Base-by-base conservation (phyloP, 2,329 filamentous ascomycete species). In the Alternaria sp. region DNA sequence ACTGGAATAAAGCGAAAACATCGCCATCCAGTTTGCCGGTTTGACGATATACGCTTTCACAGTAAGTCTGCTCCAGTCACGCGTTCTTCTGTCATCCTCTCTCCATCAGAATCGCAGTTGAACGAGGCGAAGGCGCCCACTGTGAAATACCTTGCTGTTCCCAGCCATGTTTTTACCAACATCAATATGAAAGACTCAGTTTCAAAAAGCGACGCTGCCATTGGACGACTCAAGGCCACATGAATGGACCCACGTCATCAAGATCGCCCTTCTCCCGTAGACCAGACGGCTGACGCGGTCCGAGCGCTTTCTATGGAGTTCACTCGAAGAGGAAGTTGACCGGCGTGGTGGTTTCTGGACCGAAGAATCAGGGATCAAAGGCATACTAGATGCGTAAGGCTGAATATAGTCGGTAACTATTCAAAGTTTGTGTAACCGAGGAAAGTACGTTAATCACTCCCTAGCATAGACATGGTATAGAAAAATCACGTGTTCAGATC, bases 21-120 rank as follows among this genome's bases (percentile, higher is more conserved):
- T 36, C 5, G 5, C 32, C 32, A 1, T 14, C 6, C 12, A 0
- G 6, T 36, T 12, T 36, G 12, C 14, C 32, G 32, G 32, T 16
- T 36, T 3, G 4, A 16, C 32, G 32, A 36, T 36, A 12, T 0
- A 14, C 12, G 32, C 32, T 14, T 32, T 36, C 32, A 16, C 32
- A 36, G 1, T 2, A 36, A 36, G 12, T 6, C 2, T 16, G 32
- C 12, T 36, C 32, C 14, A 36, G 32, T 36, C 14, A 12, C 32
- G 6, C 32, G 5, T 36, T 11, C 30, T 32, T 27, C 25, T 27
- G 7, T 27, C 25, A 7, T 27, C 25, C 7, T 0, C 0, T 27
- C 0, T 27, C 25, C 0, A 27, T 27, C 25, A 0, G 25, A 2
- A 27, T 0, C 6, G 2, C 25, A 27, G 25, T 8, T 8, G 25